Percentiles rank a stretch among this genome's conserved stretches.
Conservation (phyloP, 2,329 filamentous ascomycete species). For the Nemania sp. region DNA sequence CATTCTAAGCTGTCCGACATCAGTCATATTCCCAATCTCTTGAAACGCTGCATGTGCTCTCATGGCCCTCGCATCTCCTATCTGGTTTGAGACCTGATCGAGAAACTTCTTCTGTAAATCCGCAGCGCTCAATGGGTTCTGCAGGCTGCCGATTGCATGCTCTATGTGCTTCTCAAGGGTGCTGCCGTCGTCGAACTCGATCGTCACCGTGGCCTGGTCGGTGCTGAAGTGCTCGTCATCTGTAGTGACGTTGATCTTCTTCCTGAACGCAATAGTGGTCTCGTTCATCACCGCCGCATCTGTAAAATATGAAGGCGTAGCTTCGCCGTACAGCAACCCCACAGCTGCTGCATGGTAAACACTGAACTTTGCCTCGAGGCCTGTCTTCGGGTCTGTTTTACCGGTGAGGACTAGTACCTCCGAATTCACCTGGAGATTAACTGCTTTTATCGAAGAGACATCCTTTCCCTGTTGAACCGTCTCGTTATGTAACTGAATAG, state of each 20-base stretch:
- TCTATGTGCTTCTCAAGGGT: constrained; percentile 47
- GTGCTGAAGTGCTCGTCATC: constrained; percentile 43
- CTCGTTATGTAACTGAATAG: constrained; percentile 49
- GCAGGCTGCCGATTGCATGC: constrained; percentile 54
- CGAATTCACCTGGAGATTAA: constrained; percentile 52
- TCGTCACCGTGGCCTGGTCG: constrained; percentile 43
- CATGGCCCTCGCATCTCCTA: constrained; percentile 44
- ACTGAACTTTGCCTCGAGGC: constrained; percentile 58
- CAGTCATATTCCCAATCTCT: constrained; percentile 37
- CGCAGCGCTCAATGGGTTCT: constrained; percentile 47
- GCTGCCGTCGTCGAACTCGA: constrained; percentile 44
- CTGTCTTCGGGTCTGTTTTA: constrained; percentile 52
- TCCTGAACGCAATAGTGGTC: constrained; percentile 39
- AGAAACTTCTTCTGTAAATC: constrained; percentile 54
- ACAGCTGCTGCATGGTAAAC: constrained; percentile 58
- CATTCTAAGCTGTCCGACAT: constrained; percentile 31
- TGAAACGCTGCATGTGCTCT: constrained; percentile 42
- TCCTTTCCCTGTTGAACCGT: constrained; percentile 37
- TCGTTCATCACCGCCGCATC: constrained; percentile 49
- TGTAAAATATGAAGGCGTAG: constrained; percentile 56
- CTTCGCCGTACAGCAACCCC: constrained; percentile 52
- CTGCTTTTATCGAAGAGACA: constrained; percentile 32
- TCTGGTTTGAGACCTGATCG: constrained; percentile 48
- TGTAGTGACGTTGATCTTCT: constrained; percentile 48
- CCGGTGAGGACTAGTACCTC: constrained; percentile 57